A percentile compares a stretch with the other conserved stretches of the same genome.
Conservation (phyloP, 345 rosid species). For the Populus pruinosa region DNA sequence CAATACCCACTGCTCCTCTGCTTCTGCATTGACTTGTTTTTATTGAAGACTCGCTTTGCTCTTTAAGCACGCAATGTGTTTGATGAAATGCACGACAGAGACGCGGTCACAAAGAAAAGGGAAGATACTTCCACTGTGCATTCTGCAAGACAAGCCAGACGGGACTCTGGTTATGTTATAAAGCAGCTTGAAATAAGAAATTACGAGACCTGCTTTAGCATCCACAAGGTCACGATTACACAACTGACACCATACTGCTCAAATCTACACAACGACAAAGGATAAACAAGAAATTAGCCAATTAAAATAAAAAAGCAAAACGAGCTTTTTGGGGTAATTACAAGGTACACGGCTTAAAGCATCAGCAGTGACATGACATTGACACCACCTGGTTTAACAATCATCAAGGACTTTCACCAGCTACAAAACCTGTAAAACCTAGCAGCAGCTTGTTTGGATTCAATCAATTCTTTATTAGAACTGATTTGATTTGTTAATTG, state of each 20-base stretch:
- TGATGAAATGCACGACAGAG: no score
- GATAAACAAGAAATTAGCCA: background rate
- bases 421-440: no score
- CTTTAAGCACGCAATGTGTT: no score
- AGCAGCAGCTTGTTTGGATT: no score
- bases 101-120: background rate
- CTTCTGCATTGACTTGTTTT: no score
- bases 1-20: no score
- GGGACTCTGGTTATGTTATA: background rate
- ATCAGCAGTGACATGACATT: background rate
- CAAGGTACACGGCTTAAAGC: background rate
- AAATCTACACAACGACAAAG: slow-evolving; percentile 48
- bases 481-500: no score
- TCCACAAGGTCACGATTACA: slow-evolving; percentile 48
- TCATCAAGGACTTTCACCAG: no score
- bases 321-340: background rate
- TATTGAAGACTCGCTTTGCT: no score
- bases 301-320: background rate
- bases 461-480: no score
- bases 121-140: background rate
- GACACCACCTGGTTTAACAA: background rate
- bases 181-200: background rate
- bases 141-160: background rate
- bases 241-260: slow-evolving; percentile 82
- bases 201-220: slow-evolving; percentile 21